phyloP scores from a whole-genome alignment of 139 green algal genomes.

The Eudorina sp. region DNA sequence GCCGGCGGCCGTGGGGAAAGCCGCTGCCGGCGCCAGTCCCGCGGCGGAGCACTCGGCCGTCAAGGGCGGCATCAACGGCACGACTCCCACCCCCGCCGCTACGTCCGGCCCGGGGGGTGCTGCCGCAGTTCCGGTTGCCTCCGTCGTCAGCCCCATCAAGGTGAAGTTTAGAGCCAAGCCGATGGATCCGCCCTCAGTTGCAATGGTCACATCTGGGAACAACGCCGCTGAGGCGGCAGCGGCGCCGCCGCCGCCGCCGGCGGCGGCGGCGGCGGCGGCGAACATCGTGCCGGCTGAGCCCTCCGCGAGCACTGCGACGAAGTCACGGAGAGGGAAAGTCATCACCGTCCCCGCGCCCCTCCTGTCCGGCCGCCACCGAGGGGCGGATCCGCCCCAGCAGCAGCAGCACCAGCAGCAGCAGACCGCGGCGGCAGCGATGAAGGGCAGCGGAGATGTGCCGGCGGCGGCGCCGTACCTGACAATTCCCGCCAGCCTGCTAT shows the following conservation, averaged over 20 bases:
- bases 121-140: not conserved
- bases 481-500: conserved; percentile 16
- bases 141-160: conserved; percentile 32
- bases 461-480: not conserved
- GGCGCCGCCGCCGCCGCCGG: not conserved
- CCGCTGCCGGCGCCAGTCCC: too few species aligned
- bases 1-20: not conserved
- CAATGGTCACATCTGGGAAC: not conserved
- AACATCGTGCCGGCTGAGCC: not conserved
- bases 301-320: not conserved
- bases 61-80: not conserved
- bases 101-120: not conserved
- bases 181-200: not conserved
- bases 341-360: conserved; percentile 20
- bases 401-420: conserved; percentile 3
- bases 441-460: not conserved
- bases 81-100: not conserved
- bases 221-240: not conserved
- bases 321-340: conserved; percentile 30
- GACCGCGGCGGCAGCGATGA: not conserved
- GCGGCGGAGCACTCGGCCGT: not conserved
- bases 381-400: not conserved
- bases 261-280: not conserved
- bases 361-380: not conserved
- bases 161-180: conserved; percentile 44